Conservation (phyloP, 2,329 filamentous ascomycete genomes). For the Botryosphaeria dothidea region DNA sequence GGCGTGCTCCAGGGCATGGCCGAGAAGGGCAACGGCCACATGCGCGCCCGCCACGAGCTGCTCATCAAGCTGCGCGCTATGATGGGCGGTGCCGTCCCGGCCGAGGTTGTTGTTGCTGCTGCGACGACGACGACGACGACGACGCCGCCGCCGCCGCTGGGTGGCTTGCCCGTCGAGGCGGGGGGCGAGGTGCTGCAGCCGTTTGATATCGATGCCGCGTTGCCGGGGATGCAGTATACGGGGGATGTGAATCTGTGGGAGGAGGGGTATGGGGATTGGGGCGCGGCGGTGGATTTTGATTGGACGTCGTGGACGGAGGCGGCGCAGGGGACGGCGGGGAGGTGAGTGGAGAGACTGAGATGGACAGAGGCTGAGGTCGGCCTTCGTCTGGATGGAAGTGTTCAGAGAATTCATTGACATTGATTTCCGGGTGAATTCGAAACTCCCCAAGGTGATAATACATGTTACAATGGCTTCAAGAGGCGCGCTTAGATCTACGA, state of each 20-base stretch:
- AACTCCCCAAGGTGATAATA: too few relatives aligned
- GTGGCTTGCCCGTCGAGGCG: constrained; percentile 16
- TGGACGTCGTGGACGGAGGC: constrained; percentile 29
- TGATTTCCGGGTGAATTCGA: too few relatives aligned
- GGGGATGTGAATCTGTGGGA: constrained; percentile 46
- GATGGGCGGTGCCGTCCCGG: background rate
- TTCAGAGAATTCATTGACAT: too few relatives aligned
- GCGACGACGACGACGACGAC: background rate
- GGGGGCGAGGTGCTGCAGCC: constrained; percentile 21
- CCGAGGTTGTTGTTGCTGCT: too few relatives aligned
- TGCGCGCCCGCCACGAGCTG: constrained; percentile 43
- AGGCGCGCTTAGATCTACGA: background rate
- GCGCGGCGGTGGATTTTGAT: constrained; percentile 45
- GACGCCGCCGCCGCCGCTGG: constrained; percentile 1
- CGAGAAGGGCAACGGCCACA: constrained; percentile 54
- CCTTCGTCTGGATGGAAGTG: too few relatives aligned
- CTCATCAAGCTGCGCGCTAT: constrained; percentile 38
- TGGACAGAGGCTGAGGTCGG: too few relatives aligned
- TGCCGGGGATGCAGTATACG: constrained; percentile 22
- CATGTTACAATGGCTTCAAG: too few relatives aligned
- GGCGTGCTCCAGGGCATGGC: constrained; percentile 53
- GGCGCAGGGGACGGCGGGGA: background rate
- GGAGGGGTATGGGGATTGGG: constrained; percentile 41
- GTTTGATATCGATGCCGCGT: background rate
- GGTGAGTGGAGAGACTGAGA: background rate